Evolutionary conservation across 139 green algal species (phyloP).

Genomic region (Zygnema cylindricum): DNA sequence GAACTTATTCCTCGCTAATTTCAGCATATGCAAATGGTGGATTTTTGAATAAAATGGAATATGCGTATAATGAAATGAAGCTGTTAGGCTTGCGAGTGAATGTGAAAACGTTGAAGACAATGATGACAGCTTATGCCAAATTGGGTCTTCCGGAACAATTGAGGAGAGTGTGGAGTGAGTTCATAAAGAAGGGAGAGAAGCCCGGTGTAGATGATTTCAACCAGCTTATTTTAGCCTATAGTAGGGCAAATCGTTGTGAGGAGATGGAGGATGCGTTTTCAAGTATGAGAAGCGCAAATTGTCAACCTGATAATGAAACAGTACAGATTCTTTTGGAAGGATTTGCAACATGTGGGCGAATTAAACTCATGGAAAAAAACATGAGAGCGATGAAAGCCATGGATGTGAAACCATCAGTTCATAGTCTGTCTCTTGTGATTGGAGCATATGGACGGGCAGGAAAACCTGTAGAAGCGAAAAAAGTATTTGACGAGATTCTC

Average conservation of each 20-base stretch:
- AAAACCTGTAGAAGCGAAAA: neutral
- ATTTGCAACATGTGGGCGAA: neutral
- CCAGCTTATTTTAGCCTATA: slow-evolving; percentile 9
- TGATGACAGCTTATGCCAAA: neutral
- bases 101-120: neutral
- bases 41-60: neutral
- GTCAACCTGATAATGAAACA: neutral
- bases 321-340: neutral
- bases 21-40: slow-evolving; percentile 10
- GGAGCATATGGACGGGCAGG: neutral
- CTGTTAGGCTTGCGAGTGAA: neutral
- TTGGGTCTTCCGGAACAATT: neutral
- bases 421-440: neutral
- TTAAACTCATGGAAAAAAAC: neutral
- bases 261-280: slow-evolving; percentile 7
- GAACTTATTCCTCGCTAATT: slow-evolving; percentile 7
- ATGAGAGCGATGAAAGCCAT: neutral
- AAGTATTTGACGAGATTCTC: neutral
- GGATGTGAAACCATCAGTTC: neutral
- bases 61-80: neutral
- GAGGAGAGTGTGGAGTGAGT: neutral
- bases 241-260: neutral
- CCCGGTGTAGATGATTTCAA: slow-evolving; percentile 2
- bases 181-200: neutral
- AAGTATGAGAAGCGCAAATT: neutral